These are phyloP conservation scores for Arabidopsis suecica DNA, from an alignment of 345 rosid genomes.

Conservation along the genomic window DNA sequence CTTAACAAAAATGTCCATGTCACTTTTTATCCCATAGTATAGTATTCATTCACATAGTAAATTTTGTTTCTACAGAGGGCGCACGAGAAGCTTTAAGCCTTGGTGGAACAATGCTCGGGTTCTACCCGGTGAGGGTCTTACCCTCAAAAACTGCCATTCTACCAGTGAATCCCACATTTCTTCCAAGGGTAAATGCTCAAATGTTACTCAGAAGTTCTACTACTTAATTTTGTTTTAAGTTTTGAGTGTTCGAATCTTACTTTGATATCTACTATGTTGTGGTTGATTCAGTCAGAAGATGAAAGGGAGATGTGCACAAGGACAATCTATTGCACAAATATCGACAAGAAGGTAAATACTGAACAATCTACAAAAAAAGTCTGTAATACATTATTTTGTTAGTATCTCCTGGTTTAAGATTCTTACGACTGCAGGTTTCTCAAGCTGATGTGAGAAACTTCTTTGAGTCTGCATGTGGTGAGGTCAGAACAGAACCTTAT, in stretches of 20 bases:
- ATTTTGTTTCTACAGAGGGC: conserved; percentile 58
- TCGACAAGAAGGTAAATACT: conserved; percentile 75
- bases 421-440: conserved; percentile 56
- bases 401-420: not conserved
- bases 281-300: conserved; percentile 82
- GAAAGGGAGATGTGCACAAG: conserved; percentile 94
- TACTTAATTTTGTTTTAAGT: conserved; percentile 4
- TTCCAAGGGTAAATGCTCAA: conserved; percentile 70
- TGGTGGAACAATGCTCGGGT: conserved; percentile 86
- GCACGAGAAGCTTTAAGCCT: conserved; percentile 78
- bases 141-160: conserved; percentile 96
- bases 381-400: not conserved
- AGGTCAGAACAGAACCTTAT: conserved; percentile 56
- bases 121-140: conserved; percentile 83
- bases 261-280: conserved; percentile 11
- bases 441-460: conserved; percentile 81
- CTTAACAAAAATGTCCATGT: not conserved
- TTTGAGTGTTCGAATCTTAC: conserved; percentile 26
- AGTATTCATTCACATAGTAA: not conserved
- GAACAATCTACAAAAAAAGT: not conserved
- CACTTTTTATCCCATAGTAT: conserved; percentile 2
- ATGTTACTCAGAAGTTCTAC: conserved; percentile 4
- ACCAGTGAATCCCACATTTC: conserved; percentile 94
- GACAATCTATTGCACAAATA: conserved; percentile 92
- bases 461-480: conserved; percentile 85